Evolutionary conservation across 2,329 filamentous ascomycete species (phyloP).

Genomic region (Apiospora koreana): DNA sequence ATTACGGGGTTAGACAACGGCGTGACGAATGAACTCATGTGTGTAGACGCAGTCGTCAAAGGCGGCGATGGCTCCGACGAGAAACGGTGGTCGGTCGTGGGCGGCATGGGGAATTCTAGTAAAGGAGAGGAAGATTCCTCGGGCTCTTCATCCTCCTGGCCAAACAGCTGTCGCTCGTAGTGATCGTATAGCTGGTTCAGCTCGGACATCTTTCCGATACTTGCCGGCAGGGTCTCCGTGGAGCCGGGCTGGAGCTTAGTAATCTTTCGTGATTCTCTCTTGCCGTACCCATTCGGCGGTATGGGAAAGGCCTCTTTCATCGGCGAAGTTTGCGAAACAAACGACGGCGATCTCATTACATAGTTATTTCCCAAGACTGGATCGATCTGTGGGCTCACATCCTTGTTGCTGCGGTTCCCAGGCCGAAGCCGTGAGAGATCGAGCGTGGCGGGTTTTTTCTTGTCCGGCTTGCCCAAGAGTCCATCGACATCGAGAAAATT

Average conservation of each 20-base stretch:
- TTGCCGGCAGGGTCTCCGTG: conserved; percentile 23
- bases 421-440: conserved; percentile 49
- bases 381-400: conserved; percentile 30
- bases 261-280: conserved; percentile 19
- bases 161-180: conserved; percentile 53
- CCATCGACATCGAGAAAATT: conserved; percentile 49
- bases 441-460: conserved; percentile 50
- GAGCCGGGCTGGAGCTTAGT: conserved; percentile 32
- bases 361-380: conserved; percentile 39
- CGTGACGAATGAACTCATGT: conserved; percentile 19
- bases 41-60: conserved; percentile 22
- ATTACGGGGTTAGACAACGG: conserved; percentile 23
- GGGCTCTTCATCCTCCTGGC: conserved; percentile 18
- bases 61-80: conserved; percentile 10
- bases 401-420: conserved; percentile 31
- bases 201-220: conserved; percentile 36
- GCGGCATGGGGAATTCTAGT: background rate
- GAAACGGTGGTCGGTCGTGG: conserved; percentile 3
- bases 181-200: conserved; percentile 57
- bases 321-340: conserved; percentile 39
- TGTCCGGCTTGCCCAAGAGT: conserved; percentile 29
- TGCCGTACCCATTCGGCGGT: conserved; percentile 15
- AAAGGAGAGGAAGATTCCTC: conserved; percentile 17
- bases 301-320: conserved; percentile 13
- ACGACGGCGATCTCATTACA: conserved; percentile 43